Evolutionary conservation across 495 filamentous ascomycete species (phyloP), one percentile per base, ranked within the genome.

Genomic region (Neurospora pannonica): DNA sequence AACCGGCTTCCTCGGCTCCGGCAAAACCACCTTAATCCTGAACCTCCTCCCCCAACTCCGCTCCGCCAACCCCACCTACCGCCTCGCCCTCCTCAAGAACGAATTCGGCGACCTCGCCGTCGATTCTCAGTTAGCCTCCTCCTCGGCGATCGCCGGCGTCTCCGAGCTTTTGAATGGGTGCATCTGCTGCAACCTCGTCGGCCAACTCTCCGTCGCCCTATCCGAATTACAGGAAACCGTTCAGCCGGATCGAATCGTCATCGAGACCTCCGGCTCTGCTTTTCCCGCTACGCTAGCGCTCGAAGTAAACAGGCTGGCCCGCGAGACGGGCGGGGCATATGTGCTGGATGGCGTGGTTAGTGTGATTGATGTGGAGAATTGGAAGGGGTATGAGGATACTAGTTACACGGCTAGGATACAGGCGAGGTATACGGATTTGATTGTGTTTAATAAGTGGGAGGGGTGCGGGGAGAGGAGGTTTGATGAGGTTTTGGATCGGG

Each of bases 371-470:
- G 94, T 96, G 6, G 96, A 98, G 87, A 98, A 98, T 81, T 99
- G 95, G 95, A 86, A 89, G 75, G 96, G 96, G 1, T 99, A 99
- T 79, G 94, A 93, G 76, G 95, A 97, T 84, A 97, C 94, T 15
- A 90, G 87, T 37, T 95, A 92, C 62, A 96, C 94, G 70, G 94
- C 94, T n/a, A 89, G 92, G 79, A 83, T 95, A 70, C 94, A 97
- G 84, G 94, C 93, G 36, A 81, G 86, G 78, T 98, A 97, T 82
- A 99, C 96, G 67, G 96, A 99, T 86, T 79, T 98, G 76, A 91
- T 99, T 70, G 87, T 99, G 34, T 91, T 97, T 74, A 99, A 98
- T 83, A 99, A 99, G 84, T 98, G 95, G 95, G 96, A 99, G 82
- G 71, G 76, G 3, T 88, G 89, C 4, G 85, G 82, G 15, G 94